Evolutionary conservation across 2,329 filamentous ascomycete genomes (phyloP).

Genomic region (Pleurostoma richardsiae): DNA sequence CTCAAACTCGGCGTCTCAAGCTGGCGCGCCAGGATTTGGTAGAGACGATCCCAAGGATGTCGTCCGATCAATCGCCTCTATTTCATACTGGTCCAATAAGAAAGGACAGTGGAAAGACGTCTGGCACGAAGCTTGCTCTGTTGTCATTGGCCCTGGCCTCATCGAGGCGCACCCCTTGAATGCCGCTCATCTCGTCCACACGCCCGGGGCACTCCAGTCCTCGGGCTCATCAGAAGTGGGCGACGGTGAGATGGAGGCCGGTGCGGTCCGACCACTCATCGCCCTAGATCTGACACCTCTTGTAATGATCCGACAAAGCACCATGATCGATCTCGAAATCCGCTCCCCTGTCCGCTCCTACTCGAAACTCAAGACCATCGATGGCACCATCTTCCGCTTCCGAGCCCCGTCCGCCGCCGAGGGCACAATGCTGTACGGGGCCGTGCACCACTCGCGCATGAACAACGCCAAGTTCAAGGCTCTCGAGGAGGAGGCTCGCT

Average conservation of each 20-base stretch:
- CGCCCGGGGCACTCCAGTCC: slow-evolving; percentile 21
- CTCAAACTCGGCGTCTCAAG: slow-evolving; percentile 78
- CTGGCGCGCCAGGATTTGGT: slow-evolving; percentile 52
- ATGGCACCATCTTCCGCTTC: slow-evolving; percentile 79
- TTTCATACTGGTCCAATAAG: slow-evolving; percentile 59
- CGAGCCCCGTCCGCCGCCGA: slow-evolving; percentile 72
- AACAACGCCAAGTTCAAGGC: slow-evolving; percentile 86
- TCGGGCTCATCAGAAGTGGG: slow-evolving; percentile 23
- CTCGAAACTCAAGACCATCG: slow-evolving; percentile 62
- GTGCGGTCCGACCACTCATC: slow-evolving; percentile 42
- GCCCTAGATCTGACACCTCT: slow-evolving; percentile 86
- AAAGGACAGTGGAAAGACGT: slow-evolving; percentile 57
- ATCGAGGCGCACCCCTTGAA: slow-evolving; percentile 50
- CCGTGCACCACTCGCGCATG: slow-evolving; percentile 84
- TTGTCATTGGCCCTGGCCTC: slow-evolving; percentile 52
- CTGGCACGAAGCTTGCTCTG: slow-evolving; percentile 42
- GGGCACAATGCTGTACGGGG: slow-evolving; percentile 74
- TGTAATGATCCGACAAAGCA: slow-evolving; percentile 85
- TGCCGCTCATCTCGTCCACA: slow-evolving; percentile 26
- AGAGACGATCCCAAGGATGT: slow-evolving; percentile 34
- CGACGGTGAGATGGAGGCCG: slow-evolving; percentile 18
- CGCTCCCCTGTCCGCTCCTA: slow-evolving; percentile 74
- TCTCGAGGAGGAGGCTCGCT: slow-evolving; percentile 61
- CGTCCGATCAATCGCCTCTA: slow-evolving; percentile 44
- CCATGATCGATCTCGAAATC: slow-evolving; percentile 88